Conservation (phyloP, 306 rosid species). For the Boehmeria nivea region DNA sequence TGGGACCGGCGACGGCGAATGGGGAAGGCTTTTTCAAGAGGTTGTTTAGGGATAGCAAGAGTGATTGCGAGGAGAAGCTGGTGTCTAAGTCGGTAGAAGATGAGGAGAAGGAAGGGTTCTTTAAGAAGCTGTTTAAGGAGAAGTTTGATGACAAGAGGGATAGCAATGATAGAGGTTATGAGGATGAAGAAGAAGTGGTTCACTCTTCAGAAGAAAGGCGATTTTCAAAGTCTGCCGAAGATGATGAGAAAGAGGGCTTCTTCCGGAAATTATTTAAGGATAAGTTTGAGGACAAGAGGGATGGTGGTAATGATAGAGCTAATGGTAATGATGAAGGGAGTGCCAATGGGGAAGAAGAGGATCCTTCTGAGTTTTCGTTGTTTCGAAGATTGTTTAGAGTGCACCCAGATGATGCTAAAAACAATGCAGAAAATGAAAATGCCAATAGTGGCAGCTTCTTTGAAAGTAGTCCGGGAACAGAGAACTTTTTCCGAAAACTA, state of each 20-base stretch:
- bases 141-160: slow-evolving; percentile 80
- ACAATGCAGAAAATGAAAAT: slow-evolving; percentile 44
- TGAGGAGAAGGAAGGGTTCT: slow-evolving; percentile 81
- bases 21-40: slow-evolving; percentile 85
- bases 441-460: slow-evolving; percentile 33
- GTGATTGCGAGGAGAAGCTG: slow-evolving; percentile 58
- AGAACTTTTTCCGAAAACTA: slow-evolving; percentile 80
- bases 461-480: slow-evolving; percentile 90
- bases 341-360: slow-evolving; percentile 69
- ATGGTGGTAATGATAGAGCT: too few relatives aligned
- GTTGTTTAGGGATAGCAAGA: slow-evolving; percentile 83
- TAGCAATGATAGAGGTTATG: slow-evolving; percentile 27
- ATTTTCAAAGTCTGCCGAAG: slow-evolving; percentile 49
- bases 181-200: slow-evolving; percentile 42
- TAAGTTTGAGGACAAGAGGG: slow-evolving; percentile 74
- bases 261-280: slow-evolving; percentile 67
- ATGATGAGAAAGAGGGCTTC: slow-evolving; percentile 88
- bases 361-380: slow-evolving; percentile 70
- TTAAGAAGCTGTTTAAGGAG: slow-evolving; percentile 66
- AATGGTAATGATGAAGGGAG: slow-evolving; percentile 65
- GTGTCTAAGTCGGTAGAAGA: slow-evolving; percentile 42
- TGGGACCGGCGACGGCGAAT: slow-evolving; percentile 36
- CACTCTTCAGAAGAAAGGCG: slow-evolving; percentile 48
- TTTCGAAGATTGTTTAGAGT: slow-evolving; percentile 79
- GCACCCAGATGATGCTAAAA: slow-evolving; percentile 81